phyloP scores from a whole-genome alignment of 345 rosid genomes.

The Chamaenerion angustifolium region DNA sequence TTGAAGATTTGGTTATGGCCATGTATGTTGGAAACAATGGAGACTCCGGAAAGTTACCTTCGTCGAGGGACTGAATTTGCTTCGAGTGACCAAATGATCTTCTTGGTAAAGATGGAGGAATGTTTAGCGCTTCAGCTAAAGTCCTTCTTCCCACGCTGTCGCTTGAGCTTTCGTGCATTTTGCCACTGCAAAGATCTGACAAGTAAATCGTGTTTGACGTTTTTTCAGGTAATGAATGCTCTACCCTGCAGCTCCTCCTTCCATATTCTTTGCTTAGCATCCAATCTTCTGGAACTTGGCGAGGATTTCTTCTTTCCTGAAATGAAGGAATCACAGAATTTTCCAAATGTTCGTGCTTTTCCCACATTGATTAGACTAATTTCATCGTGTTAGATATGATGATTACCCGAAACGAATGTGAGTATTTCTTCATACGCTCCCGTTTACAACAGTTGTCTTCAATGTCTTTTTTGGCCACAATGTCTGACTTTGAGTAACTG shows the following conservation, averaged over 20 bases:
- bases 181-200: constrained; percentile 12
- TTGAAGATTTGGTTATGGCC: too few relatives aligned
- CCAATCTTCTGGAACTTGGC: constrained; percentile 36
- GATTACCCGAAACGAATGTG: constrained; percentile 59
- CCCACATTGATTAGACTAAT: too few relatives aligned
- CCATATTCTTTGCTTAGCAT: constrained; percentile 21
- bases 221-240: constrained; percentile 19
- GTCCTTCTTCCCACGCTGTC: constrained; percentile 34
- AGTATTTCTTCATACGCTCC: constrained; percentile 70
- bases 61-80: constrained; percentile 15
- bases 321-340: too few relatives aligned
- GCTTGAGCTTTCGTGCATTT: too few relatives aligned
- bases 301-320: constrained; percentile 51
- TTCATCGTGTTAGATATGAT: too few relatives aligned
- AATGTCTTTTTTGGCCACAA: constrained; percentile 45
- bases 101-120: constrained; percentile 43
- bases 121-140: constrained; percentile 26
- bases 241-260: constrained; percentile 19
- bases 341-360: too few relatives aligned
- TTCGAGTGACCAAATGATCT: constrained; percentile 46
- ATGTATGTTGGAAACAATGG: too few relatives aligned
- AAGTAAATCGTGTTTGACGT: too few relatives aligned
- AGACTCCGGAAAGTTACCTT: constrained; percentile 17
- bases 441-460: constrained; percentile 43
- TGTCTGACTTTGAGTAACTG: constrained; percentile 40